A percentile compares a stretch with the other conserved stretches of the same genome.
Evolutionary conservation across 2,329 filamentous ascomycete genomes (phyloP).

Genomic region (Trichoderma hamatum): DNA sequence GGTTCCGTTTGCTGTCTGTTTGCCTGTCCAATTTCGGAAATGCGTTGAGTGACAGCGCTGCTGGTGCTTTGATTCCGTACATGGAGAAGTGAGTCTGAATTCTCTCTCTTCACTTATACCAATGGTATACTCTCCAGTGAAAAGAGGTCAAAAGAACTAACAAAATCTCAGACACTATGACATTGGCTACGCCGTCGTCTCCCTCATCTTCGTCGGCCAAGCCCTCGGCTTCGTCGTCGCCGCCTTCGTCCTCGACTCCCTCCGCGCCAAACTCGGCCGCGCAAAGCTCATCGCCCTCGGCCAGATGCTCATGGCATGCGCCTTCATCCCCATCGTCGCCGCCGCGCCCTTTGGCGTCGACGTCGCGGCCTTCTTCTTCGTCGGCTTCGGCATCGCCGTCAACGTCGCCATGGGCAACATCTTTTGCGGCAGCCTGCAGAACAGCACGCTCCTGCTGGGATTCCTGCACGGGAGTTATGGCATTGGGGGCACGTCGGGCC

Average conservation of each 20-base stretch:
- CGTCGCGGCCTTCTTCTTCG: conserved; percentile 68
- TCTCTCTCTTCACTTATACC: not conserved
- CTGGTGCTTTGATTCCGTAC: conserved; percentile 79
- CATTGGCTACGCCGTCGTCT: conserved; percentile 78
- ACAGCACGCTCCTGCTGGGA: conserved; percentile 60
- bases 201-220: conserved; percentile 79
- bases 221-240: conserved; percentile 76
- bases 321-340: conserved; percentile 66
- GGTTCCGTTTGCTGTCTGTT: conserved; percentile 65
- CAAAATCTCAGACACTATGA: conserved; percentile 59
- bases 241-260: conserved; percentile 67
- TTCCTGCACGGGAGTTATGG: conserved; percentile 69
- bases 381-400: conserved; percentile 62
- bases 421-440: conserved; percentile 58
- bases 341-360: conserved; percentile 72
- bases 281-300: conserved; percentile 64
- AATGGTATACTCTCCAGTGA: too few species aligned
- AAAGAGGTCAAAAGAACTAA: not conserved
- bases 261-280: conserved; percentile 66
- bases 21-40: conserved; percentile 69
- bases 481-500: conserved; percentile 66
- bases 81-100: conserved; percentile 61
- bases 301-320: conserved; percentile 59
- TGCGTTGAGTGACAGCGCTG: conserved; percentile 74
- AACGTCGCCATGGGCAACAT: conserved; percentile 62